phyloP scores from a whole-genome alignment of 148 eudicot species.

The Chenopodium quinoa region DNA sequence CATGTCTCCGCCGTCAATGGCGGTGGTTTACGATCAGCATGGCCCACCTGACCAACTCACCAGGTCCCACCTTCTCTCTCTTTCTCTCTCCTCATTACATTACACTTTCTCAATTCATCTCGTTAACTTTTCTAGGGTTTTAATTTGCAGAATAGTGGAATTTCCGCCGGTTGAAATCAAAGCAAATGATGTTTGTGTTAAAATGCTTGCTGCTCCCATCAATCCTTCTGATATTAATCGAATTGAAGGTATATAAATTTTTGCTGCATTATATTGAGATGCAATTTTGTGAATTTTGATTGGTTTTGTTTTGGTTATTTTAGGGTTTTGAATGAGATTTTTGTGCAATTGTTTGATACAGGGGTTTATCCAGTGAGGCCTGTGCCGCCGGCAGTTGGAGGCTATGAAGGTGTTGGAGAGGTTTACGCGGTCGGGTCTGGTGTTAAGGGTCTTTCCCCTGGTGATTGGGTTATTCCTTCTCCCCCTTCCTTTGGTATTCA shows the following conservation, averaged over 20 bases:
- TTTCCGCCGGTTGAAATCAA: slow-evolving; percentile 64
- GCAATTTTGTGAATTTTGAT: background rate
- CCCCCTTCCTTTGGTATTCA: slow-evolving; percentile 76
- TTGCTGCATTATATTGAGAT: background rate
- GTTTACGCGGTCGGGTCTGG: slow-evolving; percentile 74
- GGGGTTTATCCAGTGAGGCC: slow-evolving; percentile 96
- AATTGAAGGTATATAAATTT: slow-evolving; percentile 52
- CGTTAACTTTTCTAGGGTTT: background rate
- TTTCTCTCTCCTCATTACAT: background rate
- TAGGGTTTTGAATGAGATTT: background rate
- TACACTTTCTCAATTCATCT: background rate
- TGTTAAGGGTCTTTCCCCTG: slow-evolving; percentile 60
- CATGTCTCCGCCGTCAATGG: slow-evolving; percentile 81
- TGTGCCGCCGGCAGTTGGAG: slow-evolving; percentile 76
- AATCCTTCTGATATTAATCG: slow-evolving; percentile 95
- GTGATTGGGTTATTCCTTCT: slow-evolving; percentile 90
- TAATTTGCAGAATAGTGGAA: slow-evolving; percentile 53
- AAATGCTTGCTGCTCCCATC: slow-evolving; percentile 88
- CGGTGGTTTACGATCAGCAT: slow-evolving; percentile 67
- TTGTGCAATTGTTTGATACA: slow-evolving; percentile 10
- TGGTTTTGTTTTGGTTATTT: background rate
- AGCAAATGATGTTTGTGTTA: slow-evolving; percentile 77
- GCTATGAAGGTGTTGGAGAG: slow-evolving; percentile 91
- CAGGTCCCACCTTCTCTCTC: slow-evolving; percentile 31
- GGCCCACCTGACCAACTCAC: slow-evolving; percentile 77